Percentiles rank a stretch among this genome's conserved stretches.
phyloP scores from a whole-genome alignment of 208 protist species.

The Acanthamoeba lenticulata region DNA sequence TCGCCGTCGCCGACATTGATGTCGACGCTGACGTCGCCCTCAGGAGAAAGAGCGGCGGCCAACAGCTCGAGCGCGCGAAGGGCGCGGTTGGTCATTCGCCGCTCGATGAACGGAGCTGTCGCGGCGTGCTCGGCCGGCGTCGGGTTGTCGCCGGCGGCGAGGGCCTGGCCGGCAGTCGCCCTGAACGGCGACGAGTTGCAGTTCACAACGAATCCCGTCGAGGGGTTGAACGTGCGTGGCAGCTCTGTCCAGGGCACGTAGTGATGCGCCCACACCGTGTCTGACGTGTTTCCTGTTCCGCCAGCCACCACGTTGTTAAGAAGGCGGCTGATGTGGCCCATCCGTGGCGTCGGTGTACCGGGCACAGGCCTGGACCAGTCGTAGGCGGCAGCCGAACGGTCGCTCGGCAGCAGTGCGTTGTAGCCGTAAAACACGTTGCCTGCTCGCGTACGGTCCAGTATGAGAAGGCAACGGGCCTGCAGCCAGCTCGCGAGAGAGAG shows the following conservation, averaged over 20 bases:
- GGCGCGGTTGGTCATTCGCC: constrained; percentile 12
- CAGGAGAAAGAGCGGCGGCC: not conserved
- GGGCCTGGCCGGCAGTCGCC: not conserved
- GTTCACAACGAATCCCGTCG: not conserved
- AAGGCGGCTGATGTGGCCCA: not conserved
- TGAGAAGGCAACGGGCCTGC: not conserved
- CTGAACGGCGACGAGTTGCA: constrained; percentile 58
- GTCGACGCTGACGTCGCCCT: not conserved
- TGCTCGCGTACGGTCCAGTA: not conserved
- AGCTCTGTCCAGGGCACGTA: not conserved
- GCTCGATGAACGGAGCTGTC: not conserved
- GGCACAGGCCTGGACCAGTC: not conserved
- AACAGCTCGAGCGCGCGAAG: constrained; percentile 15
- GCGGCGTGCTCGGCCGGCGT: not conserved
- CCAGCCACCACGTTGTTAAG: not conserved
- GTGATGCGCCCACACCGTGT: not conserved
- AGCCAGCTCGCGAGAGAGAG: not conserved
- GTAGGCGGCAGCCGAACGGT: not conserved
- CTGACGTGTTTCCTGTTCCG: constrained; percentile 28
- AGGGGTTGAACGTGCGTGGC: constrained; percentile 1
- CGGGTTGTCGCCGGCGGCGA: not conserved
- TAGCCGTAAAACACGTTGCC: constrained; percentile 54
- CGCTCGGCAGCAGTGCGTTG: constrained; percentile 31
- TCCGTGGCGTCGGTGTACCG: not conserved
- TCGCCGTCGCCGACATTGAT: not conserved